These are phyloP conservation scores for Arthrobotrys conoides DNA, from an alignment of 2,329 filamentous ascomycete species.

Conservation along the genomic window DNA sequence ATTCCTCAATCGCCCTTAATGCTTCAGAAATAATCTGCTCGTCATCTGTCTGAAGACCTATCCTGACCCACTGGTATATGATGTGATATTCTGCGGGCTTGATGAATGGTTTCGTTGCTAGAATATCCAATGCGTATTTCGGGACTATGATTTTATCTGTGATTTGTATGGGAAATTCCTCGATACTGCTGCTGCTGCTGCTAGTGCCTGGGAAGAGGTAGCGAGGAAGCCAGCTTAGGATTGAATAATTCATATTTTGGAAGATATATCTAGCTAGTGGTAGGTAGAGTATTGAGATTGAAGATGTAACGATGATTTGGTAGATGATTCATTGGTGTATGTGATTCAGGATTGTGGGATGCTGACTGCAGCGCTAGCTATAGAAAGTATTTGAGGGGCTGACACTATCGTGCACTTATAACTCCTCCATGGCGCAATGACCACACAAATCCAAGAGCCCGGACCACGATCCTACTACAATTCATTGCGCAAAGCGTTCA, in stretches of 20 bases:
- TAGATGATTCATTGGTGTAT: neutral
- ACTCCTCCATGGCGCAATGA: neutral
- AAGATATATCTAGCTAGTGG: neutral
- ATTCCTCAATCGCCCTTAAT: constrained; percentile 12
- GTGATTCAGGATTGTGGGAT: neutral
- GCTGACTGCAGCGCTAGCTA: neutral
- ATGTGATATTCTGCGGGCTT: constrained; percentile 26
- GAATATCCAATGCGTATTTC: constrained; percentile 34
- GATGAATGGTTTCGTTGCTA: constrained; percentile 27
- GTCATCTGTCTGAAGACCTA: constrained; percentile 32
- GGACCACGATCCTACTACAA: neutral
- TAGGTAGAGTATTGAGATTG: neutral
- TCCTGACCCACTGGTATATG: constrained; percentile 31
- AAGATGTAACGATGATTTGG: neutral
- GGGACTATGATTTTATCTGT: constrained; percentile 13
- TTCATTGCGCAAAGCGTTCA: neutral
- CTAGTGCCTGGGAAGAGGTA: constrained; percentile 19
- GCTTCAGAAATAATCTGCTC: constrained; percentile 6
- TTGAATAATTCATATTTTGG: constrained; percentile 23
- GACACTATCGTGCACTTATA: constrained; percentile 1
- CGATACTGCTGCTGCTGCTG: neutral
- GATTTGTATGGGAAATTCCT: constrained; percentile 14
- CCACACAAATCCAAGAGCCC: neutral
- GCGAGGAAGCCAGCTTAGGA: constrained; percentile 32
- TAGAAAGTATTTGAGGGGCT: neutral